Percentiles rank a stretch among this genome's conserved stretches.
Conservation (phyloP, 129 eudicot species). For the Sambucus nigra region DNA sequence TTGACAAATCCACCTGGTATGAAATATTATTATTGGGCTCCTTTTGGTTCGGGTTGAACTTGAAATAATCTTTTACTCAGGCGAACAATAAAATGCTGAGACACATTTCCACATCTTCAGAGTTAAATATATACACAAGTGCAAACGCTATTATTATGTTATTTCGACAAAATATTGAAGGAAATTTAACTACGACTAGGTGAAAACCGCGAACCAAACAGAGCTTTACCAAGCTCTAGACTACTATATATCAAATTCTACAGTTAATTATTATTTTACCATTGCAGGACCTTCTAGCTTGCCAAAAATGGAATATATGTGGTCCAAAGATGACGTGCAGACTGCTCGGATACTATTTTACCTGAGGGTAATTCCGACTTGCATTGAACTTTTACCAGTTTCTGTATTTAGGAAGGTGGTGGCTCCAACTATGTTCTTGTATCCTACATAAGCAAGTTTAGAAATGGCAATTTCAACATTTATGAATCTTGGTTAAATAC, state of each 20-base stretch:
- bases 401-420: constrained; percentile 52
- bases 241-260: not conserved
- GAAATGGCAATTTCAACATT: not conserved
- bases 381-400: constrained; percentile 59
- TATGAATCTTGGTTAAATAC: constrained; percentile 1
- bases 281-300: constrained; percentile 38
- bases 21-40: too few species aligned
- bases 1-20: constrained; percentile 56
- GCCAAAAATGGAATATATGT: constrained; percentile 37
- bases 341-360: constrained; percentile 82
- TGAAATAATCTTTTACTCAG: too few species aligned
- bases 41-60: too few species aligned
- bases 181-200: too few species aligned
- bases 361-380: constrained; percentile 78
- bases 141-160: too few species aligned
- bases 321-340: constrained; percentile 89
- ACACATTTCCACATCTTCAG: too few species aligned
- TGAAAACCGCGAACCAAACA: too few species aligned
- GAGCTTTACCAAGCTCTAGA: too few species aligned
- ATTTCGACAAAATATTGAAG: too few species aligned
- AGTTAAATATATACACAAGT: too few species aligned
- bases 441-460: constrained; percentile 33
- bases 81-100: too few species aligned
- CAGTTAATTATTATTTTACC: not conserved
- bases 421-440: constrained; percentile 81